These are phyloP conservation scores for Colletotrichum incanum DNA, from an alignment of 2,329 filamentous ascomycete species.

Conservation along the genomic window DNA sequence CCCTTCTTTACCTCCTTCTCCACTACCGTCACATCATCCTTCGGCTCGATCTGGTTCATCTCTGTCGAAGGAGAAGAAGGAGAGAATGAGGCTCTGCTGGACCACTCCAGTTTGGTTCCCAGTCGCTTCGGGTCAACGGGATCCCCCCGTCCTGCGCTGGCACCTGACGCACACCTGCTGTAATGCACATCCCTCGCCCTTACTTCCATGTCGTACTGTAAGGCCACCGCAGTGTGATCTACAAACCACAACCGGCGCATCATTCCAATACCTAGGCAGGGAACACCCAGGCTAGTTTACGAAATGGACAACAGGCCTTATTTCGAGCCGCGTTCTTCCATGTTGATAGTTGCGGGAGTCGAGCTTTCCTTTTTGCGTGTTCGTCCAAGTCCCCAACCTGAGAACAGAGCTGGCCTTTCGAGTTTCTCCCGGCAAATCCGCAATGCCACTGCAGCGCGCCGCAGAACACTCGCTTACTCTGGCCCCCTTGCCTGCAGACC, in stretches of 20 bases:
- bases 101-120: background rate
- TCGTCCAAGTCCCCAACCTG: background rate
- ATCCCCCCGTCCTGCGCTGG: background rate
- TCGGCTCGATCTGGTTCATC: background rate
- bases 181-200: background rate
- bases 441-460: conserved; percentile 30
- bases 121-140: conserved; percentile 3
- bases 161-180: background rate
- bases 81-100: conserved; percentile 11
- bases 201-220: background rate
- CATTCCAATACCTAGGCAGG: background rate
- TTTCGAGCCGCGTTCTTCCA: background rate
- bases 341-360: background rate
- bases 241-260: background rate
- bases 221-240: background rate
- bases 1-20: background rate
- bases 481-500: conserved; percentile 10
- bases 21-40: background rate
- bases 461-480: conserved; percentile 24
- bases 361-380: background rate
- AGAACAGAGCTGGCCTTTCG: background rate
- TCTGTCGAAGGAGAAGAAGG: background rate
- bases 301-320: background rate
- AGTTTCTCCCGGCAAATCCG: conserved; percentile 11
- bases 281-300: background rate